Evolutionary conservation across 768 basidiomycete species (phyloP), one percentile per base, ranked within the genome.

Genomic region (Phallus indusiatus): DNA sequence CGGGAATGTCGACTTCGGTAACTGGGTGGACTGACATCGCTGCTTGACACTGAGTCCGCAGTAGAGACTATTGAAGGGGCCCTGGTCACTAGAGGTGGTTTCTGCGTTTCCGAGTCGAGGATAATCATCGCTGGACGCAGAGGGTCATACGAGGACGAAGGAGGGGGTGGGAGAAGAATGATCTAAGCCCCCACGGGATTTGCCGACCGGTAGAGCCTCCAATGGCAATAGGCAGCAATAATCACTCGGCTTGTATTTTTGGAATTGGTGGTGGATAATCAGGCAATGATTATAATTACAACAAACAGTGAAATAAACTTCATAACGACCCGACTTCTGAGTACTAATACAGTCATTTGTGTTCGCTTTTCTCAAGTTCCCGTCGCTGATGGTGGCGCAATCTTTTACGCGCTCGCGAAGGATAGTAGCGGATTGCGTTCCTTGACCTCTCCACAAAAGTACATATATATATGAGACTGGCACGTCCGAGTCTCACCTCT

Each of bases 1-100:
- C 49, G 17, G 35, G 57, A 59, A 24, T 35, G 16, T 9, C 14
- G 20, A 36, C 57, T 59, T 16, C 57, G 48, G 36, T 59, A 59
- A 35, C 57, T 59, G 12, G 57, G 57, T 5, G 57, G 57, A 48
- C 18, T 46, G n/a, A 55, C 16, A 28, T 59, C 33, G 52, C 57
- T 59, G 35, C 50, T 59, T 22, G 35, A 20, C 8, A 59, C 35
- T 24, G 57, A 59, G 17, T 33, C 49, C 1, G 22, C 36, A 20
- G 49, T 51, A 2, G 57, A 59, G 17, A 36, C 33, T 10, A 21
- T 51, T 18, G 57, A 51, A 24, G 28, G 18, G 14, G 36, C 12
- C 18, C 50, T 48, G 11, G 47, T 50, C 4, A 48, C 47, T 16
- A 56, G 46, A 56, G 42, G 55, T 1, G 21, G 46, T 28, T 59